Percentiles rank a stretch among this genome's conserved stretches.
Conservation (phyloP, 768 basidiomycete species). For the Termitomyces sp. region DNA sequence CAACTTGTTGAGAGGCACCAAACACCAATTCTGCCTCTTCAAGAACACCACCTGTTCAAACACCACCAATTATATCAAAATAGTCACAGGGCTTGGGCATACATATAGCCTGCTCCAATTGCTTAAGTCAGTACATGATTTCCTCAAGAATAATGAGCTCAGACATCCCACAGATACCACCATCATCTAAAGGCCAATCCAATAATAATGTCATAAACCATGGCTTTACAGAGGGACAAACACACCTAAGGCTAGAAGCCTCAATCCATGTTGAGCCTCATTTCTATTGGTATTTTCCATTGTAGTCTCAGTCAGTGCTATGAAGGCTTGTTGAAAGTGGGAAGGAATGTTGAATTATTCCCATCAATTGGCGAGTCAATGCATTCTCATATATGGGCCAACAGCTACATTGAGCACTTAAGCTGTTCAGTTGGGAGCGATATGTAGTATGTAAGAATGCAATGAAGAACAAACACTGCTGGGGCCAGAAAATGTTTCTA, state of each 20-base stretch:
- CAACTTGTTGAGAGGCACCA: background rate
- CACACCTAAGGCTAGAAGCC: slow-evolving; percentile 1
- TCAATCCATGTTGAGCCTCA: background rate
- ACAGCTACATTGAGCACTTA: too few species aligned
- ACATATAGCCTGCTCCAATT: background rate
- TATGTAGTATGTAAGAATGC: too few species aligned
- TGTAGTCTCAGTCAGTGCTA: background rate
- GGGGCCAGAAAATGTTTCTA: too few species aligned
- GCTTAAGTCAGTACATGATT: background rate
- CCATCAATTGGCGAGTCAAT: background rate
- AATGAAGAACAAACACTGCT: too few species aligned
- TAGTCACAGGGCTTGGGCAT: background rate
- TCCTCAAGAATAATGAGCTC: background rate
- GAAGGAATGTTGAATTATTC: background rate
- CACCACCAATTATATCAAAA: background rate
- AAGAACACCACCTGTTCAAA: background rate
- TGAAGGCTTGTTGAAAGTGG: background rate
- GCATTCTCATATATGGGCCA: too few species aligned
- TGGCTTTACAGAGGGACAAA: background rate
- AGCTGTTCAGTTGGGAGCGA: too few species aligned
- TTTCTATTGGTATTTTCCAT: background rate
- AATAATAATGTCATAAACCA: background rate
- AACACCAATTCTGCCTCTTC: slow-evolving; percentile 2
- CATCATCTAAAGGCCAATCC: background rate
- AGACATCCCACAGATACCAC: background rate